phyloP scores from a whole-genome alignment of 345 rosid species.

The Gossypium rotundifolium region DNA sequence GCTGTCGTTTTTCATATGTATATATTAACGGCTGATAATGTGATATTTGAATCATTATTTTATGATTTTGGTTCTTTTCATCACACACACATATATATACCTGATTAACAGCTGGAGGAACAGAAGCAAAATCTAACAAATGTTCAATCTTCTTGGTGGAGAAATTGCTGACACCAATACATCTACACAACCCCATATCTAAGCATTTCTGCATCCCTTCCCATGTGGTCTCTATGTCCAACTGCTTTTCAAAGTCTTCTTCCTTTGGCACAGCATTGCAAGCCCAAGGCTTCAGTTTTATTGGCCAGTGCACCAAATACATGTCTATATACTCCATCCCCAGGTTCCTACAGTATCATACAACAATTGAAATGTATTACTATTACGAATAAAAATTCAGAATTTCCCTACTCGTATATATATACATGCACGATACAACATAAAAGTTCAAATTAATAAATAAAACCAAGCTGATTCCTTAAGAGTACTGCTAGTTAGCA shows the following conservation, averaged over 20 bases:
- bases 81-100: slow-evolving; percentile 9
- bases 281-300: slow-evolving; percentile 70
- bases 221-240: slow-evolving; percentile 76
- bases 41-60: too few relatives aligned
- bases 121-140: slow-evolving; percentile 55
- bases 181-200: slow-evolving; percentile 57
- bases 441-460: too few relatives aligned
- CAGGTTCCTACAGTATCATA: slow-evolving; percentile 33
- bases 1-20: not conserved
- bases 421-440: not conserved
- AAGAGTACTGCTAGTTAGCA: not conserved
- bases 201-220: slow-evolving; percentile 75
- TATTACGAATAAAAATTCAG: not conserved
- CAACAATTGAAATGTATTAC: not conserved
- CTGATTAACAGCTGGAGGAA: slow-evolving; percentile 74
- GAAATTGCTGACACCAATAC: slow-evolving; percentile 91
- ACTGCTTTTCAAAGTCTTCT: slow-evolving; percentile 50
- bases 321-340: slow-evolving; percentile 70
- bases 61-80: too few relatives aligned
- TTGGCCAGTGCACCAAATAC: slow-evolving; percentile 95
- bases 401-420: not conserved
- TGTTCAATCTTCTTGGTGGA: slow-evolving; percentile 50
- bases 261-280: slow-evolving; percentile 46
- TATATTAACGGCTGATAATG: not conserved
- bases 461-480: too few relatives aligned